A percentile compares a stretch with the other conserved stretches of the same genome.
Conservation (phyloP, 805 yeast genomes). For the Jamesozyma lodderae region DNA sequence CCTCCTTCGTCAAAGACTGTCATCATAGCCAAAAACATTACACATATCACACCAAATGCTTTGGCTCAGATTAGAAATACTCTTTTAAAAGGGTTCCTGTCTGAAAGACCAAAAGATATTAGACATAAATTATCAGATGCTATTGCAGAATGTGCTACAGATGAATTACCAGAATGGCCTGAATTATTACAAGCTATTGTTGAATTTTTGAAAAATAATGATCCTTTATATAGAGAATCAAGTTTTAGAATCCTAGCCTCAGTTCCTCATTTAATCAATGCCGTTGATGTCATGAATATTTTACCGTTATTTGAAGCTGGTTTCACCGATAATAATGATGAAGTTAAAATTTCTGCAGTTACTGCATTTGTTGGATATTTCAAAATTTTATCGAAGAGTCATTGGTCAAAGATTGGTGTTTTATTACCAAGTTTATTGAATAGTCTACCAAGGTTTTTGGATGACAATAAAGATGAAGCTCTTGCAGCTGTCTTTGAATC, state of each 20-base stretch:
- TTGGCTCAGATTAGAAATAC: slow-evolving; percentile 53
- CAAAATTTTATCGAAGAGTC: slow-evolving; percentile 64
- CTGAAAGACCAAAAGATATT: slow-evolving; percentile 61
- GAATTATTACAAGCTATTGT: slow-evolving; percentile 68
- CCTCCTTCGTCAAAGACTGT: slow-evolving; percentile 52
- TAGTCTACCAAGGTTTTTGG: slow-evolving; percentile 76
- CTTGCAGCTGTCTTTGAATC: slow-evolving; percentile 83
- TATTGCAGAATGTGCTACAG: slow-evolving; percentile 82
- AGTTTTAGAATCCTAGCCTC: slow-evolving; percentile 83
- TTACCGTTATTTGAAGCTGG: slow-evolving; percentile 71
- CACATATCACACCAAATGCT: slow-evolving; percentile 51
- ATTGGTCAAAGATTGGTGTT: slow-evolving; percentile 71
- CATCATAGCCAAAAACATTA: slow-evolving; percentile 71
- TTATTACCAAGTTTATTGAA: slow-evolving; percentile 77
- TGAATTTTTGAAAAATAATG: slow-evolving; percentile 47
- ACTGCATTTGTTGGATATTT: slow-evolving; percentile 89
- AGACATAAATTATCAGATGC: slow-evolving; percentile 93
- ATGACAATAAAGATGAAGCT: slow-evolving; percentile 69
- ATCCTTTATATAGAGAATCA: slow-evolving; percentile 67
- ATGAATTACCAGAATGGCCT: slow-evolving; percentile 59
- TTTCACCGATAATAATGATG: slow-evolving; percentile 69
- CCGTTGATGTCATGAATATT: slow-evolving; percentile 43
- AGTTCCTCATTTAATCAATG: slow-evolving; percentile 68
- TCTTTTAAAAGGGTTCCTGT: slow-evolving; percentile 63
- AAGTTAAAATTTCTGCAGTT: slow-evolving; percentile 84